Percentiles rank a stretch among this genome's conserved stretches.
These are phyloP conservation scores for Didymella keratinophila DNA, from an alignment of 2,329 filamentous ascomycete genomes.

Conservation along the genomic window DNA sequence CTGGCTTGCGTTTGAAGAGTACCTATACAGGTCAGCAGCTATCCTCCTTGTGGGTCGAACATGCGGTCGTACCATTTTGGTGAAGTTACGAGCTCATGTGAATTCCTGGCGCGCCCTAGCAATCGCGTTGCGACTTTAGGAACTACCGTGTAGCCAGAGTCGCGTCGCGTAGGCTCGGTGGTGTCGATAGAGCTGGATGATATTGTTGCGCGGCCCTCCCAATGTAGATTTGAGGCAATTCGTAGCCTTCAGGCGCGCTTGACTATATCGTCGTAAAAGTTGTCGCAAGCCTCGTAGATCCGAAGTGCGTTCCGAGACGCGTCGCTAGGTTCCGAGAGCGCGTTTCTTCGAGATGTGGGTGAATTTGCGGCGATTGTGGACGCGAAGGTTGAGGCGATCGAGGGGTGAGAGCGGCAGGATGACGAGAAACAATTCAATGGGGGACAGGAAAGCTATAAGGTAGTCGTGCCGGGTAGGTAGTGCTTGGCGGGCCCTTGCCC, in stretches of 20 bases:
- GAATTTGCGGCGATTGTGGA: constrained; percentile 40
- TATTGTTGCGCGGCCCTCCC: constrained; percentile 22
- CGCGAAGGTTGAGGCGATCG: constrained; percentile 40
- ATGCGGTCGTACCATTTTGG: constrained; percentile 44
- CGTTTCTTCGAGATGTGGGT: constrained; percentile 45
- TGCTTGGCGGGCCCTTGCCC: constrained; percentile 35
- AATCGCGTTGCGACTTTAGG: constrained; percentile 41
- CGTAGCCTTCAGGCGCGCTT: constrained; percentile 30
- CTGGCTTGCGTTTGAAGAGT: constrained; percentile 93
- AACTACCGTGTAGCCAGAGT: constrained; percentile 33
- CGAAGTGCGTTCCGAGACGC: constrained; percentile 49
- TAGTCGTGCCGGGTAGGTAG: constrained; percentile 36
- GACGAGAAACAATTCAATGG: constrained; percentile 49
- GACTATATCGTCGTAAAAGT: constrained; percentile 39
- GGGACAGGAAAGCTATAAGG: constrained; percentile 36
- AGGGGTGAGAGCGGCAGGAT: constrained; percentile 38
- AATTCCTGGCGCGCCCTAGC: constrained; percentile 30
- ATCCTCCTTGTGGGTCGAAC: background rate
- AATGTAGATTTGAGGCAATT: constrained; percentile 16
- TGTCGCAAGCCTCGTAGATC: constrained; percentile 40
- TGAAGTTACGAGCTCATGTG: constrained; percentile 40
- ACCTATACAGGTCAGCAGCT: constrained; percentile 66
- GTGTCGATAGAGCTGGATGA: constrained; percentile 1
- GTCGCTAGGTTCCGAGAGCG: constrained; percentile 54
- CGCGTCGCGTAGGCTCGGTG: constrained; percentile 21